Percentiles rank a stretch among this genome's conserved stretches.
Conservation (phyloP, 1,284 basidiomycete genomes). For the Tilletia horrida region DNA sequence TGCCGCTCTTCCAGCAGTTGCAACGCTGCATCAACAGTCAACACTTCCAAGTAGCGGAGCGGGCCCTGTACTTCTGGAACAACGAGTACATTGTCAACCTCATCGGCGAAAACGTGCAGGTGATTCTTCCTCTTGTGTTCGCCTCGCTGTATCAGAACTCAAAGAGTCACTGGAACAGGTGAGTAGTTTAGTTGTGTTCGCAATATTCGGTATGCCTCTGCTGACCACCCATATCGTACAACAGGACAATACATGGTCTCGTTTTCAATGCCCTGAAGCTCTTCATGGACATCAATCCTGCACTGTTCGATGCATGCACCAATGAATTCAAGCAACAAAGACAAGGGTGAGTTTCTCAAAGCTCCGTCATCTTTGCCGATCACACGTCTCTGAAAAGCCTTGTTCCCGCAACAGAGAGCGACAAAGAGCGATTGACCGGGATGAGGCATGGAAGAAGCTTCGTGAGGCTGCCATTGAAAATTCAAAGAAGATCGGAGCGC, state of each 20-base stretch:
- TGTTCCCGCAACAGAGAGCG: constrained; percentile 36
- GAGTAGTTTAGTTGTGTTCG: constrained; percentile 57
- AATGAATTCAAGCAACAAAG: constrained; percentile 88
- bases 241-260: constrained; percentile 94
- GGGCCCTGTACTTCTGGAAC: constrained; percentile 59
- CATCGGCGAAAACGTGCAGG: constrained; percentile 90
- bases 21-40: constrained; percentile 97
- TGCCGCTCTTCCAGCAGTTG: constrained; percentile 89
- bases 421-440: constrained; percentile 44
- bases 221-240: constrained; percentile 19
- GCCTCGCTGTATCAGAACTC: constrained; percentile 96
- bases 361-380: neutral
- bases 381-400: constrained; percentile 18
- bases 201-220: constrained; percentile 14
- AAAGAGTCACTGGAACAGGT: constrained; percentile 97
- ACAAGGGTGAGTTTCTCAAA: constrained; percentile 23
- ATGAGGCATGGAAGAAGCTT: constrained; percentile 48
- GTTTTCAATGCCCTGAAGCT: constrained; percentile 97
- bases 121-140: constrained; percentile 93
- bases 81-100: constrained; percentile 99
- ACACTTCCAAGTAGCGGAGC: constrained; percentile 77
- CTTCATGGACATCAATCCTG: constrained; percentile 98
- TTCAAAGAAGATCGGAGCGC: constrained; percentile 39
- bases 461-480: constrained; percentile 47
- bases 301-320: constrained; percentile 89